Conservation (phyloP, 495 filamentous ascomycete species). For the Lophium mytilinum region DNA sequence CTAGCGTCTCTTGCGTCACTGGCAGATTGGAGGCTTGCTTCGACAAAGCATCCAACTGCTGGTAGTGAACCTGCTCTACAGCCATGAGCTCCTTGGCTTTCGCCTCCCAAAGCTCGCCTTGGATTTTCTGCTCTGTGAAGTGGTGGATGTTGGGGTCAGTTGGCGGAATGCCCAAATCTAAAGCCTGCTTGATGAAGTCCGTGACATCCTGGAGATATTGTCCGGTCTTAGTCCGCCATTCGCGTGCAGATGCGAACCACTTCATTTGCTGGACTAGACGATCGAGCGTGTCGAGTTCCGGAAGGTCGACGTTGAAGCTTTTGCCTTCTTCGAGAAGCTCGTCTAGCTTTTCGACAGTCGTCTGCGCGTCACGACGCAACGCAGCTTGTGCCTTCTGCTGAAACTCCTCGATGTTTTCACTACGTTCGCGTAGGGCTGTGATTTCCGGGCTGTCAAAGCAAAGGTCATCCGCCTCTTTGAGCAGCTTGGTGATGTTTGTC, state of each 20-base stretch:
- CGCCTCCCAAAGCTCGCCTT: constrained; percentile 80
- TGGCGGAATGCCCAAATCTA: constrained; percentile 64
- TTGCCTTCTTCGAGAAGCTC: constrained; percentile 82
- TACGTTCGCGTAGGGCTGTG: constrained; percentile 74
- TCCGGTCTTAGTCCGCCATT: constrained; percentile 51
- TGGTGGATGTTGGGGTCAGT: constrained; percentile 68
- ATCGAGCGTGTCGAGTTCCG: constrained; percentile 80
- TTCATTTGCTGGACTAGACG: constrained; percentile 73
- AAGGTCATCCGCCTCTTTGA: constrained; percentile 76
- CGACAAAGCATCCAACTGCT: constrained; percentile 87
- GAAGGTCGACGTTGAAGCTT: constrained; percentile 88
- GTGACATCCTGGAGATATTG: constrained; percentile 65
- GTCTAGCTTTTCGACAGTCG: constrained; percentile 65
- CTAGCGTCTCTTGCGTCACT: constrained; percentile 71
- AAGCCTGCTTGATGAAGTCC: constrained; percentile 66
- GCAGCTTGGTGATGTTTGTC: constrained; percentile 77
- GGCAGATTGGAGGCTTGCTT: constrained; percentile 66
- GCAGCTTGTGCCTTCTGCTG: constrained; percentile 65
- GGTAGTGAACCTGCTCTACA: constrained; percentile 82
- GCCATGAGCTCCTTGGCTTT: constrained; percentile 92
- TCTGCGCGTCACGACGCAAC: constrained; percentile 52
- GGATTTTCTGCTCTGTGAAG: constrained; percentile 64
- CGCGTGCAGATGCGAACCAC: constrained; percentile 57
- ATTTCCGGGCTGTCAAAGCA: constrained; percentile 96
- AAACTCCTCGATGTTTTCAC: constrained; percentile 78